Conservation (phyloP, 192 early-diverging fungal genomes). For the Coemansia interrupta region DNA sequence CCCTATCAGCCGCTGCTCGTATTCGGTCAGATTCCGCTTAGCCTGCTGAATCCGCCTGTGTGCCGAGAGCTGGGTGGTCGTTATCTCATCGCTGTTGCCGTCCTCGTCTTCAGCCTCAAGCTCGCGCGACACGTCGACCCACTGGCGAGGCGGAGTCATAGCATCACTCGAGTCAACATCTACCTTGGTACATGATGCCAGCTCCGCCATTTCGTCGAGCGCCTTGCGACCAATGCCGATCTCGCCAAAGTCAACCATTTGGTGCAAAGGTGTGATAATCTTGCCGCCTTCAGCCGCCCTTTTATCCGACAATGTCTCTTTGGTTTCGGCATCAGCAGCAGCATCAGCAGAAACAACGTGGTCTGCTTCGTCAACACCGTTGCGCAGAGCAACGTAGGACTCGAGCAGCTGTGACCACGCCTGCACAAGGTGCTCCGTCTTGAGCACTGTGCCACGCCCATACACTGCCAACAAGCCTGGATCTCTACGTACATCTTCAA, state of each 20-base stretch:
- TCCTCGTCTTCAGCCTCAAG: conserved; percentile 14
- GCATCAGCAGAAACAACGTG: not conserved
- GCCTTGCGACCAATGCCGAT: conserved; percentile 33
- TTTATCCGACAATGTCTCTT: not conserved
- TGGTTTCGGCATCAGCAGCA: not conserved
- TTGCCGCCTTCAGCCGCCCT: not conserved
- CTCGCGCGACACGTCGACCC: conserved; percentile 24
- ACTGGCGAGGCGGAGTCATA: conserved; percentile 9
- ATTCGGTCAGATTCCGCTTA: conserved; percentile 54
- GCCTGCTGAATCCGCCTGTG: conserved; percentile 45
- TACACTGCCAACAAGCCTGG: conserved; percentile 4
- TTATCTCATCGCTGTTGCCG: not conserved
- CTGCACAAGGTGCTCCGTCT: conserved; percentile 22
- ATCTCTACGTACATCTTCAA: conserved; percentile 10
- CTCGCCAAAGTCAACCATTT: conserved; percentile 34
- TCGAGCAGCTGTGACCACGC: conserved; percentile 39
- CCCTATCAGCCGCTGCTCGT: conserved; percentile 73
- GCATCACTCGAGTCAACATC: not conserved
- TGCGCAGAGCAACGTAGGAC: conserved; percentile 26
- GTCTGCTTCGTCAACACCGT: conserved; percentile 12
- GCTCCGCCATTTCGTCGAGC: conserved; percentile 19
- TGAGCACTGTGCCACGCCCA: conserved; percentile 5
- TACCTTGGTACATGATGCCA: not conserved
- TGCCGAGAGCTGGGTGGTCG: conserved; percentile 12
- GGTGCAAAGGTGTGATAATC: conserved; percentile 18